Evolutionary conservation across 768 basidiomycete genomes (phyloP), one percentile per base, ranked within the genome.

Genomic region (Mrakia gelida): DNA sequence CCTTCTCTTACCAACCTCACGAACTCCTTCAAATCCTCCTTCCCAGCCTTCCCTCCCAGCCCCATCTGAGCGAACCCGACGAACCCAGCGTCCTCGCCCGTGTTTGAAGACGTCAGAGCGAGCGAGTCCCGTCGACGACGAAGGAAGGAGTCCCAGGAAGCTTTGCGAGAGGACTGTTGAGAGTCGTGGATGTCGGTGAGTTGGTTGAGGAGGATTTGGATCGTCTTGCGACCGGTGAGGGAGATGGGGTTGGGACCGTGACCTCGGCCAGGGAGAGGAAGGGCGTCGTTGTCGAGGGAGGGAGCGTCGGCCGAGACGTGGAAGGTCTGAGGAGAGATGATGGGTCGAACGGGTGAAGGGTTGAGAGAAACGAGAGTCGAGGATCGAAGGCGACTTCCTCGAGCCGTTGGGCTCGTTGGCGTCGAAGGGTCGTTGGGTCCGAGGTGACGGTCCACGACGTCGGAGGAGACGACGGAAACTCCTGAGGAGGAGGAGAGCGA

Each of bases 31-130:
- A 91, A 87, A 80, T 95, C 93, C 78, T 92, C 89, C 79, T 87
- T 86, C 28, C 83, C 84, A 65, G 85, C 90, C 49, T 91, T 87
- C 0, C 90, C 91, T 43, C 80, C 81, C 28, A 90, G 84, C 0
- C 94, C 94, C 73, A 97, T 89, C 85, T 96, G 93, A 23, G 92
- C 92, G 77, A 99, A 92, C 1, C 94, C 95, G 75, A 99, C 83
- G 95, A 94, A 43, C 86, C 85, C 61, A 41, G 93, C 86, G 81
- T 95, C 94, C 68, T 92, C 92, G 34, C 71, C 79, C 30, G 80
- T 70, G 73, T 71, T 79, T 62, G 76, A 89, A 90, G 75, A 89
- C 90, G 45, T 87, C 86, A 1, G 87, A 87, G 10, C 61, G 62
- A 62, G 49, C 43, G 62, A 62, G 52, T 75, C 21, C 90, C 77